Base-by-base conservation (phyloP, 345 rosid species). In the Eucalyptus virginea region DNA sequence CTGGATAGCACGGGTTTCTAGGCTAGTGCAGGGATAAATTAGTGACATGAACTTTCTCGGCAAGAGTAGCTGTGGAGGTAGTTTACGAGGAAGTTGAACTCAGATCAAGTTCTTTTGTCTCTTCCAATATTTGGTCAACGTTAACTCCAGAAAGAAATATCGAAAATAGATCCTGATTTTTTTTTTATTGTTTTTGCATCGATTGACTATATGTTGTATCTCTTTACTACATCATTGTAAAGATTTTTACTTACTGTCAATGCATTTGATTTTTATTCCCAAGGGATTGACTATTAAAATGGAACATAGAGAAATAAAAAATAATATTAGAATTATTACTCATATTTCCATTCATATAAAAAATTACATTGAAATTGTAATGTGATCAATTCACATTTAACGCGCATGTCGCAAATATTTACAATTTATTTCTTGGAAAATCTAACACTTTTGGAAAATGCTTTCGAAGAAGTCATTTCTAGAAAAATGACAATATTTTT, bases 381-480 rank as follows among this genome's bases (percentile, higher is more conserved):
- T 56, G 30, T 24, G 30, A 24, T 24, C 6, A 26, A 23, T 26
- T 0, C 62, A 56, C 62, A 56, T 56, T 56, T 56, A 56, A 24
- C 0, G 0, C 2, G 13, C 12, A 56, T 56, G 62, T 56, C 0
- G 30, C 30, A 24, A 56, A 10, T 24, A 56, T 56, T 56, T 56
- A 1, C 13, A 56, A 56, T 56, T 56, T 24, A 24, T 56, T 56
- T 56, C 13, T 24, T 10, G 30, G 0, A 56, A 56, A 9, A 24
- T 56, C 4, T 23, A 1, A 56, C 6, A 24, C 24, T 56, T 56
- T 56, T 24, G 13, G 13, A 56, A 56, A 56, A 24, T 56, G 3
- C 30, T 56, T 56, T 23, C 0, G 3, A 24, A 56, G 0, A 56
- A 24, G 1, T 56, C 62, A 56, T 56, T 56, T 56, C 6, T 26